These are phyloP conservation scores for Areca catechu DNA, from an alignment of 176 grass and related monocot species.

Conservation along the genomic window DNA sequence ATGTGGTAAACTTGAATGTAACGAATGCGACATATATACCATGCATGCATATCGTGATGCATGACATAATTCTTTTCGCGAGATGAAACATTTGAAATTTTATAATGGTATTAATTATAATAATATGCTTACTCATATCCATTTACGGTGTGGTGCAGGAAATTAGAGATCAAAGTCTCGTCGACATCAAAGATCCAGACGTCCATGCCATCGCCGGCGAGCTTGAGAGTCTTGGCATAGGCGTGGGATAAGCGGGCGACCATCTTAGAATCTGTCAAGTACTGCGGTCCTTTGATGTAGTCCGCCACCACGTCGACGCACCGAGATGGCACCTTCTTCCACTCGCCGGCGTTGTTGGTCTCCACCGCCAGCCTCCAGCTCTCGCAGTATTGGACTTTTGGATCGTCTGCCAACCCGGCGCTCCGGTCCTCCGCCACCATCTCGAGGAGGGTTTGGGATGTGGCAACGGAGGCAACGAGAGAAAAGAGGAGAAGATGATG, in stretches of 20 bases:
- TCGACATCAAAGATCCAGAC: constrained; percentile 83
- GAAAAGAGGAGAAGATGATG: constrained; percentile 13
- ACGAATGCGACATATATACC: too few species aligned
- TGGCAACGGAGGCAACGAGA: background rate
- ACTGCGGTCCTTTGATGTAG: constrained; percentile 65
- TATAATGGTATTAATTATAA: too few species aligned
- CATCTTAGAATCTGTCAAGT: constrained; percentile 52
- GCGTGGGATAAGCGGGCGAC: constrained; percentile 31
- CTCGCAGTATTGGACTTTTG: constrained; percentile 43
- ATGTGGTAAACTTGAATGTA: too few species aligned
- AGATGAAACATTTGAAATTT: too few species aligned
- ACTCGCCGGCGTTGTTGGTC: constrained; percentile 61
- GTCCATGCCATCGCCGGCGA: constrained; percentile 28
- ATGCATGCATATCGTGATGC: too few species aligned
- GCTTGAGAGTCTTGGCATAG: constrained; percentile 35
- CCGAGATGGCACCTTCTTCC: constrained; percentile 27
- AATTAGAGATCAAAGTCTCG: constrained; percentile 73
- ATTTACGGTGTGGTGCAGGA: constrained; percentile 47
- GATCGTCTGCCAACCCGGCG: background rate
- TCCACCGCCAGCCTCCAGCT: constrained; percentile 88
- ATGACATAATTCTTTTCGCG: too few species aligned
- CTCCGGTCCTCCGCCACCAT: constrained; percentile 13
- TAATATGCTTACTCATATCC: constrained; percentile 46
- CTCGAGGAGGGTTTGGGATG: constrained; percentile 32
- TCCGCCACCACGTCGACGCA: constrained; percentile 29